Evolutionary conservation across 345 rosid species (phyloP), one percentile per base, ranked within the genome.

Genomic region (Bruguiera gymnorhiza): DNA sequence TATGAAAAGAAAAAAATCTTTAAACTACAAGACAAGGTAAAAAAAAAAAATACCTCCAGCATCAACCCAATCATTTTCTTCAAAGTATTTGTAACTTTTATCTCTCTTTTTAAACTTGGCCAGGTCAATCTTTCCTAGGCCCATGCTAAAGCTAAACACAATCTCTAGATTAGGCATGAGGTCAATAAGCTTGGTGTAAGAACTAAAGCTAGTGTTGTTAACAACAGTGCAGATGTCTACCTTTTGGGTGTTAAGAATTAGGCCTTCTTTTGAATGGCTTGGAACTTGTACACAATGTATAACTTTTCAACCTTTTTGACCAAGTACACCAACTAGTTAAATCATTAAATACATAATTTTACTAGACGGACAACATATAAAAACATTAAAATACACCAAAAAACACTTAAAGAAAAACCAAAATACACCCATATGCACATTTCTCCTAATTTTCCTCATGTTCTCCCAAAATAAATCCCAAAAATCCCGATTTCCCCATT

Each of bases 81-180:
- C 87, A 6, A 90, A 16, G 98, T 91, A 79, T 91, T 84, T 23
- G 89, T 91, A 43, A 91, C 98, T 62, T 82, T 79, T 60, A 91
- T 78, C 59, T 95, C 72, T 88, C 39, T 86, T 86, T 68, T 69
- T 83, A 70, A 96, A 94, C 83, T 82, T 88, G 13, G 52, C 82
- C 83, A 91, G 66, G 76, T 93, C 97, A 57, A 91, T 79, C 90
- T 87, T 89, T 75, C 29, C 2, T 27, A 27, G 29, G 29, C 29
- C 29, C 2, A 27, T 27, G 2, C 2, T 27, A 27, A 2, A 27
- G 29, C 2, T 27, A 27, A 95, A 62, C 37, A 88, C 86, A 6
- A 91, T 88, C 86, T 91, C 96, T 34, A 94, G 79, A 63, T 78
- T 82, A 6, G 97, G 95, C 13, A 91, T 82, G 18, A 82, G 76